Percentiles rank a stretch among this genome's conserved stretches.
Evolutionary conservation across 805 yeast genomes (phyloP).

Genomic region (Priceomyces melissophilus): DNA sequence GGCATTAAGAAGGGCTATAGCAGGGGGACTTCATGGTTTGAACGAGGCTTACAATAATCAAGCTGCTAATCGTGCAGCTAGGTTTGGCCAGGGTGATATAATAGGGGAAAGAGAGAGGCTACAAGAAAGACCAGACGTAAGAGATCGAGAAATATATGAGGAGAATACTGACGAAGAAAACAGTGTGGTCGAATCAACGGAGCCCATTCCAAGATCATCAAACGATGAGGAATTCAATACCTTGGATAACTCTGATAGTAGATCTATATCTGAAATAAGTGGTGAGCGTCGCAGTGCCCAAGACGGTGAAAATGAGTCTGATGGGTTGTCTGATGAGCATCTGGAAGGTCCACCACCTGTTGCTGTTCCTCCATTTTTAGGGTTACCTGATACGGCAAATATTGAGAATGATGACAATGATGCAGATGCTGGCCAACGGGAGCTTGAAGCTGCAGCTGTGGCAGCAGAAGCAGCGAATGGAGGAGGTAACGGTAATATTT

Average conservation of each 20-base stretch:
- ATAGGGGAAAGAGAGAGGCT: not conserved
- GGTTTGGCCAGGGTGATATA: constrained; percentile 1
- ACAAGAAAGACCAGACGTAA: not conserved
- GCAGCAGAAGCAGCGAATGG: constrained; percentile 11
- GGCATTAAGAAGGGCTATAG: constrained; percentile 17
- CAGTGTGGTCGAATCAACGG: not conserved
- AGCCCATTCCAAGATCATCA: not conserved
- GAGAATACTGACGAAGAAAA: not conserved
- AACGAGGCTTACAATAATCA: constrained; percentile 13
- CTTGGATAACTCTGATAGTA: too few relatives aligned
- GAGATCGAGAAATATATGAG: constrained; percentile 1
- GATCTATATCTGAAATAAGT: too few relatives aligned
- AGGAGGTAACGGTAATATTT: constrained; percentile 24
- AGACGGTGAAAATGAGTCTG: not conserved
- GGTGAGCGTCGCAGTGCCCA: too few relatives aligned
- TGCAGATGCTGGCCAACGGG: constrained; percentile 6
- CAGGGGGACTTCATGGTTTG: constrained; percentile 17
- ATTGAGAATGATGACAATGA: constrained; percentile 6
- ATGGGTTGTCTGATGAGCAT: not conserved
- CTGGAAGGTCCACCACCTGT: not conserved
- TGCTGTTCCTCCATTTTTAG: not conserved
- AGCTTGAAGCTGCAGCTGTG: constrained; percentile 6
- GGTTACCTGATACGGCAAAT: constrained; percentile 1
- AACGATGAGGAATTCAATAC: not conserved
- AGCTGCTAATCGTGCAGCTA: constrained; percentile 1